Base-by-base conservation (phyloP, 345 rosid species). In the Draba incana region DNA sequence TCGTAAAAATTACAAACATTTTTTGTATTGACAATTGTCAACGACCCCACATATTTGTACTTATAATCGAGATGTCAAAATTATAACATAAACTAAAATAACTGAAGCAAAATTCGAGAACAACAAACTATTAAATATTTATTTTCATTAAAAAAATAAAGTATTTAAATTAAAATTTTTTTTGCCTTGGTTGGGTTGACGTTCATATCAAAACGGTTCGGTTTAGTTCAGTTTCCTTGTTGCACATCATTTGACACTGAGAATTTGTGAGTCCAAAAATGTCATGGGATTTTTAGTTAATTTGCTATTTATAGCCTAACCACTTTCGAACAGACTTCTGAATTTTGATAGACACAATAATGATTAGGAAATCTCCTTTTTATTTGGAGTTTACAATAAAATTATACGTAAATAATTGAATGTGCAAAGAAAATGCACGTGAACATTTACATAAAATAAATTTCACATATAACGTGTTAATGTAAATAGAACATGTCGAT, bases 271-370 rank as follows among this genome's bases (percentile, higher is more conserved):
- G 57, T 3, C 13, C 8, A 16, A 4, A 20, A 20, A 41, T 20
- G 12, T 9, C 24, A 8, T 23, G 45, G 57, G 20, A 30, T 62
- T 62, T 13, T 4, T 5, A n/a, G 48, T 65, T 8, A 12, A n/a
- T 68, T 68, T 57, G 48, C 44, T 50, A 3, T 42, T 70, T 16
- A 50, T n/a, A 60, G 61, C 38, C 42, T 48, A 58, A 27, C 58
- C 10, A 50, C 67, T 59, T 70, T 20, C 13, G 70, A 42, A 20
- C 28, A 53, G 50, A 28, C 20, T 14, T 60, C n/a, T 3, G 50
- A 28, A 12, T 14, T 60, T 8, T 3, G 51, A 42, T 31, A 14
- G 27, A 39, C 35, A 15, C 50, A 64, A 15, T 23, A 45, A 56
- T 45, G 30, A 14, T 57, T 47, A 57, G 25, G 43, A 68, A 69